Evolutionary conservation across 1,284 basidiomycete genomes (phyloP), one percentile per base, ranked within the genome.

Genomic region (Naganishia sp.): DNA sequence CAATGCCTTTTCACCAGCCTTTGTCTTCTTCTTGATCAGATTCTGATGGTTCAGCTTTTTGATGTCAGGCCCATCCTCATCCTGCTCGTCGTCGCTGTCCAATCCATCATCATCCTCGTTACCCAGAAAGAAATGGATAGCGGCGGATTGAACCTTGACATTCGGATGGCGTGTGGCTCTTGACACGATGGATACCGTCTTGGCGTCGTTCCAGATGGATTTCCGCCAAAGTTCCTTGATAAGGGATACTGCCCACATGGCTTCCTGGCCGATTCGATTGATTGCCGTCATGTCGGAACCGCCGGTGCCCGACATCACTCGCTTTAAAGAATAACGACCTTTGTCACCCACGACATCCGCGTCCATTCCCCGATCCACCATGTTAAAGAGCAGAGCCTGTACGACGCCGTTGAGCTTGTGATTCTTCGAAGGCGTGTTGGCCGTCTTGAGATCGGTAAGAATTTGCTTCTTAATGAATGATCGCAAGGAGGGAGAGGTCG

Each of bases 71-170:
- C 83, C 82, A 66, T 88, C 84, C 59, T 90, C 88, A 9, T 87
- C 87, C 68, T 88, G 88, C 10, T 90, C 88, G 64, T 88, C 87
- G 5, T 88, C 86, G 53, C 88, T 87, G 64, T 76, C 78, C 23
- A 88, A 86, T 45, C 85, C 86, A 63, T 85, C 84, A 28, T 86
- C 86, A 39, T 90, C 86, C 50, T 91, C 88, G 61, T 85, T 87
- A 3, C 91, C 92, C 21, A 99, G 86, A 84, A 99, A 99, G 82
- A 99, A 99, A 80, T 98, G 92, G n/a, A 96, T 82, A 2, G 94
- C 92, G 0, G 93, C 94, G 68, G 88, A 93, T 78, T 98, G 95
- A 0, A 99, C 96, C 77, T 98, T 98, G 57, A 88, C 85, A 57
- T 90, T 87, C 9, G 95, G 94, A 78, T 99, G 95, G 77, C 94